Percentiles rank a stretch among this genome's conserved stretches.
These are phyloP conservation scores for Chaetothyriales sp. DNA, from an alignment of 2,329 filamentous ascomycete species.

Conservation along the genomic window DNA sequence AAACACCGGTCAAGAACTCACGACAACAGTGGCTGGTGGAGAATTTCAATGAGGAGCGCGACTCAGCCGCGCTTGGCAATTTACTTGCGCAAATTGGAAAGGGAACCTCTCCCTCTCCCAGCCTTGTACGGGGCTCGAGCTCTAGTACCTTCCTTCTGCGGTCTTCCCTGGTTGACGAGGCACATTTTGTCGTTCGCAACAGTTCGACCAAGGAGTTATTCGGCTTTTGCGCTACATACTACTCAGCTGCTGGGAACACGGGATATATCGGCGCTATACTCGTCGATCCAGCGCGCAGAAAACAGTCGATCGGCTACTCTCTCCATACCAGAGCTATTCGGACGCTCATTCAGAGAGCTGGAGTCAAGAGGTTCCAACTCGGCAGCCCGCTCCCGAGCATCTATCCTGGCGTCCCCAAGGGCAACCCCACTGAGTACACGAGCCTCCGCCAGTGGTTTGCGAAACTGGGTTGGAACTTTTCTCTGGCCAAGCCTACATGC, in stretches of 20 bases:
- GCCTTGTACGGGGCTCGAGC: conserved; percentile 46
- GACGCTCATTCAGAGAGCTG: conserved; percentile 55
- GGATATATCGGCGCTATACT: conserved; percentile 77
- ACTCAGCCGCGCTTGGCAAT: conserved; percentile 59
- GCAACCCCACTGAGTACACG: conserved; percentile 46
- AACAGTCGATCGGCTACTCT: conserved; percentile 79
- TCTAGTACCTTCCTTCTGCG: conserved; percentile 65
- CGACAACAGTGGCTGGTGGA: conserved; percentile 92
- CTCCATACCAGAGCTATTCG: conserved; percentile 75
- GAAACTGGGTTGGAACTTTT: conserved; percentile 76
- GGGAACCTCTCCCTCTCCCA: conserved; percentile 28
- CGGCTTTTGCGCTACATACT: conserved; percentile 85
- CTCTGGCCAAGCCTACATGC: conserved; percentile 47
- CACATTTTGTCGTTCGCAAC: conserved; percentile 85
- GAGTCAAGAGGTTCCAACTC: conserved; percentile 66
- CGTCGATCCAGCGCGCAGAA: conserved; percentile 73
- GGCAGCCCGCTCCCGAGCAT: conserved; percentile 72
- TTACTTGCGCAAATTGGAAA: conserved; percentile 59
- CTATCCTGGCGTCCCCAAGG: conserved; percentile 70
- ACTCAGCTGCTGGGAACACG: conserved; percentile 51
- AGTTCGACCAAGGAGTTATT: conserved; percentile 84
- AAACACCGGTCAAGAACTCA: conserved; percentile 59
- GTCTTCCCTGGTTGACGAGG: conserved; percentile 58
- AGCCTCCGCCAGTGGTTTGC: conserved; percentile 66
- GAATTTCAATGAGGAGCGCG: conserved; percentile 66